Evolutionary conservation across 345 rosid genomes (phyloP).

Genomic region (Adansonia digitata): DNA sequence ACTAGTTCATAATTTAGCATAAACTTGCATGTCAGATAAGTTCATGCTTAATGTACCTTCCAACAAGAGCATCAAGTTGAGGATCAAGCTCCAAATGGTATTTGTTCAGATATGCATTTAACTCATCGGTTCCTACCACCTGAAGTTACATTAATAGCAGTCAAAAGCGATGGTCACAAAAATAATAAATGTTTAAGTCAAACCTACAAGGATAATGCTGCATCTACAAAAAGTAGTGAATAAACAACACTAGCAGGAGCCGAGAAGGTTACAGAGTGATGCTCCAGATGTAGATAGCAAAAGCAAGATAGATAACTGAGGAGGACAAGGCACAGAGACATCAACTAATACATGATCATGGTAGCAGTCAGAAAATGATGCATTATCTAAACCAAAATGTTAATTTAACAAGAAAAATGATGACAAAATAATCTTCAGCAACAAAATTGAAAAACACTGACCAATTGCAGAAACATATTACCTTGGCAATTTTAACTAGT

Average conservation of each 20-base stretch:
- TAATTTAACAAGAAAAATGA: background rate
- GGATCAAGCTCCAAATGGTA: conserved; percentile 90
- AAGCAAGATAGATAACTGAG: background rate
- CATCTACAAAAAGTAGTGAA: background rate
- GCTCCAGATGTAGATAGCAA: background rate
- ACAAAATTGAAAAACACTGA: background rate
- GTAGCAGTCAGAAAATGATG: background rate
- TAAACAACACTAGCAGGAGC: background rate
- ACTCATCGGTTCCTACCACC: conserved; percentile 94
- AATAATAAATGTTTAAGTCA: background rate
- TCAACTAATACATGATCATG: background rate
- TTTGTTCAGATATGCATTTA: conserved; percentile 81
- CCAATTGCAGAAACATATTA: conserved; percentile 23
- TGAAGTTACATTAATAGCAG: conserved; percentile 26
- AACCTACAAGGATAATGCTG: background rate
- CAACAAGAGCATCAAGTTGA: conserved; percentile 89
- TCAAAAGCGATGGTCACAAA: conserved; percentile 1
- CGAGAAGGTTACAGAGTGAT: background rate
- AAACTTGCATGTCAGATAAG: background rate
- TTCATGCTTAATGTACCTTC: conserved; percentile 45
- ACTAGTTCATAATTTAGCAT: background rate
- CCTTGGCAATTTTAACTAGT: conserved; percentile 95
- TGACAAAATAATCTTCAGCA: background rate
- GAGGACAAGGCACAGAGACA: background rate
- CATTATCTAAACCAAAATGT: background rate